A percentile compares a stretch with the other conserved stretches of the same genome.
phyloP scores from a whole-genome alignment of 73 alveolate genomes.

The Tetrahymena thermophila region DNA sequence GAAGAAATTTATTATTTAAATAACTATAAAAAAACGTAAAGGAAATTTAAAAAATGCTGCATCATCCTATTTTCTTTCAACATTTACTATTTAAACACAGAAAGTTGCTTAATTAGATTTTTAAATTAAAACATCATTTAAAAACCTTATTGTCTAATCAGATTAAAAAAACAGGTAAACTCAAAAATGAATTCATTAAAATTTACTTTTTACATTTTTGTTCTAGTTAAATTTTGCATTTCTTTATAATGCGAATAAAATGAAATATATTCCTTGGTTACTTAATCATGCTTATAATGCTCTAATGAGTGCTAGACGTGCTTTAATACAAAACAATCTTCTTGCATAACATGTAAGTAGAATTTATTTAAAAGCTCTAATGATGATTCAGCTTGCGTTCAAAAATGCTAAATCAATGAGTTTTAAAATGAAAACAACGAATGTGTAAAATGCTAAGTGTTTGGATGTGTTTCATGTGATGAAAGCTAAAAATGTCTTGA shows the following conservation, averaged over 20 bases:
- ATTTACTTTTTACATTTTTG: too few species aligned
- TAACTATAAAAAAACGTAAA: too few species aligned
- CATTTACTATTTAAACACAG: too few species aligned
- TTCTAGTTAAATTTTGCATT: too few species aligned
- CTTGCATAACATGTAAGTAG: background rate
- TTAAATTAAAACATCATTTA: too few species aligned
- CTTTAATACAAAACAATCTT: background rate
- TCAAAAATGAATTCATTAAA: too few species aligned
- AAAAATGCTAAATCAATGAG: background rate
- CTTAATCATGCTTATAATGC: background rate
- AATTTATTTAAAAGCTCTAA: background rate
- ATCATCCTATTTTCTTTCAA: too few species aligned
- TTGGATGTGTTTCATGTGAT: background rate
- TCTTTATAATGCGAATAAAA: background rate
- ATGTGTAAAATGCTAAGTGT: background rate
- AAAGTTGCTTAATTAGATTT: too few species aligned
- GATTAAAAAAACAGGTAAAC: too few species aligned
- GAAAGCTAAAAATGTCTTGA: background rate
- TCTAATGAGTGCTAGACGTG: background rate
- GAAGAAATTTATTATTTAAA: too few species aligned
- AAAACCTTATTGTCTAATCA: too few species aligned
- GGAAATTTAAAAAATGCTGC: too few species aligned
- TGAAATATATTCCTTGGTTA: background rate
- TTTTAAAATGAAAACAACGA: background rate
- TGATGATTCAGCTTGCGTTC: background rate